A percentile compares a stretch with the other conserved stretches of the same genome.
Evolutionary conservation across 768 basidiomycete genomes (phyloP).

Genomic region (Leccinum arenicola): DNA sequence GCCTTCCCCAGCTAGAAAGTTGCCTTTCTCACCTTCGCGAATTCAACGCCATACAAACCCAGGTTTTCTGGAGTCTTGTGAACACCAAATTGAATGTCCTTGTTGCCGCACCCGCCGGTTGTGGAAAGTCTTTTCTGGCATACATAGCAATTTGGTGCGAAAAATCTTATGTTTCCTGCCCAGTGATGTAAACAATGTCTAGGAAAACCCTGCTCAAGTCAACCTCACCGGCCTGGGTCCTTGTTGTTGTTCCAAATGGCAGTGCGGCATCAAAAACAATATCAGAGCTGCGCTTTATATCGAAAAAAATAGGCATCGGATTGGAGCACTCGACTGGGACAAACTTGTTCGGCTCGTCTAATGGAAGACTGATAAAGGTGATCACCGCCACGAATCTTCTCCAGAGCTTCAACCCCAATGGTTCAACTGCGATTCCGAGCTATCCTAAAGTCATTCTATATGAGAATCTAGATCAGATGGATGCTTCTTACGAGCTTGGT

Average conservation of each 20-base stretch:
- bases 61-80: slow-evolving; percentile 79
- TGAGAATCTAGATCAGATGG: slow-evolving; percentile 83
- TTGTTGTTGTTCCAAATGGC: slow-evolving; percentile 62
- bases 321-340: slow-evolving; percentile 33
- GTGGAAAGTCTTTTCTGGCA: slow-evolving; percentile 77
- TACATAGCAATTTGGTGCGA: slow-evolving; percentile 72
- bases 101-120: slow-evolving; percentile 74
- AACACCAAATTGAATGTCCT: slow-evolving; percentile 67
- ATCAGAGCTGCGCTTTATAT: slow-evolving; percentile 47
- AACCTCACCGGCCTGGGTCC: slow-evolving; percentile 46
- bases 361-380: slow-evolving; percentile 50
- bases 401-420: slow-evolving; percentile 35
- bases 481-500: slow-evolving; percentile 77
- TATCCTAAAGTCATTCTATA: slow-evolving; percentile 69
- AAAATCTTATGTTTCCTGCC: slow-evolving; percentile 3
- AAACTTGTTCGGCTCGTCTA: slow-evolving; percentile 35
- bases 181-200: slow-evolving; percentile 13
- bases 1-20: slow-evolving; percentile 39
- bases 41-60: slow-evolving; percentile 87
- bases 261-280: slow-evolving; percentile 55
- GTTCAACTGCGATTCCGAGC: slow-evolving; percentile 22
- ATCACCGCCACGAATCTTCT: slow-evolving; percentile 55
- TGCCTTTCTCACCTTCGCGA: slow-evolving; percentile 47
- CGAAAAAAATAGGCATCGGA: slow-evolving; percentile 37
- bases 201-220: slow-evolving; percentile 57